Conservation (phyloP, 345 rosid genomes). For the Ailanthus altissimus region DNA sequence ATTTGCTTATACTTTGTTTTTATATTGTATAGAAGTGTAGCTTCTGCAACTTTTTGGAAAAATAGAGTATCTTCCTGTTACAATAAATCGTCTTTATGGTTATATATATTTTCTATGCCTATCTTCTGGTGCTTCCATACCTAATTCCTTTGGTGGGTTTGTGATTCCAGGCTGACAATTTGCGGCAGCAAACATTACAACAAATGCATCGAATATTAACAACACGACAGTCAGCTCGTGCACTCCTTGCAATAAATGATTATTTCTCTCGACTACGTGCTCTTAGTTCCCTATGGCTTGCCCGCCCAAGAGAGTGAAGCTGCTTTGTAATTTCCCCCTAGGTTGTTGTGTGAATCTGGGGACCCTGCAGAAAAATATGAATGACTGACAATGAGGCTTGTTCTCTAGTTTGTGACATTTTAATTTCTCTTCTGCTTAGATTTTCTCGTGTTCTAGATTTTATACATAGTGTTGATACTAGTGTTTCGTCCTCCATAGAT, state of each 20-base stretch:
- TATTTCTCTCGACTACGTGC: slow-evolving; percentile 90
- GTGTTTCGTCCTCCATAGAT: neutral
- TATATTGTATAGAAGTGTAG: neutral
- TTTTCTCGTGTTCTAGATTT: slow-evolving; percentile 12
- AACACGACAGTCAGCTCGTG: slow-evolving; percentile 92
- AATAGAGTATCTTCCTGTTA: neutral
- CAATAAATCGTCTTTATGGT: no score
- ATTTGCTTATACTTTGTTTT: neutral
- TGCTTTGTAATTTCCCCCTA: neutral
- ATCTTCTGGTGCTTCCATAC: neutral
- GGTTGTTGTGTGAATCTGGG: slow-evolving; percentile 13
- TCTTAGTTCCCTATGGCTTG: slow-evolving; percentile 98
- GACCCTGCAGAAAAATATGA: slow-evolving; percentile 18
- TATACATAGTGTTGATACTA: neutral
- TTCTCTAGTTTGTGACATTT: neutral
- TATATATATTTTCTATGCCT: neutral
- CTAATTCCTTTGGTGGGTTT: neutral
- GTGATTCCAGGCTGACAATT: slow-evolving; percentile 81
- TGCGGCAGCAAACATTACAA: slow-evolving; percentile 89
- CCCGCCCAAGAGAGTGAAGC: slow-evolving; percentile 84
- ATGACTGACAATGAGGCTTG: neutral
- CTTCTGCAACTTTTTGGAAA: neutral
- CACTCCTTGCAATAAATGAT: slow-evolving; percentile 90
- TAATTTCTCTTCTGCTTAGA: neutral
- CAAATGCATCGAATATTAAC: slow-evolving; percentile 91